A percentile compares a stretch with the other conserved stretches of the same genome.
These are phyloP conservation scores for Ceriops decandra DNA, from an alignment of 345 rosid species.

Conservation along the genomic window DNA sequence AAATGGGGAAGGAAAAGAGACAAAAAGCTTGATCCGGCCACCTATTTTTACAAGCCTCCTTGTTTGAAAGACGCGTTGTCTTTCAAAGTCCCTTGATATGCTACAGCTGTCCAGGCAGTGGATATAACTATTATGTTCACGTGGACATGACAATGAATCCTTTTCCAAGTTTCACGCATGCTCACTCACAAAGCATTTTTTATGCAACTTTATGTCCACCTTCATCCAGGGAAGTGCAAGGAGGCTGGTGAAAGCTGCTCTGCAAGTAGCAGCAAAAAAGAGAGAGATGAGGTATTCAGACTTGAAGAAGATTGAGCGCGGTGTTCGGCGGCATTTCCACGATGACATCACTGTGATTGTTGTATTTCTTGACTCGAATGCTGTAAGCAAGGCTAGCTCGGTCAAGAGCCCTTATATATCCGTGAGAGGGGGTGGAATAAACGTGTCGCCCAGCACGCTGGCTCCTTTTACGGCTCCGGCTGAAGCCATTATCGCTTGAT, in stretches of 20 bases:
- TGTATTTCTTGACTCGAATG: constrained; percentile 68
- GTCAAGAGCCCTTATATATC: constrained; percentile 45
- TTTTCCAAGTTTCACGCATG: background rate
- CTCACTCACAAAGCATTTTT: background rate
- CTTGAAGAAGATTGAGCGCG: constrained; percentile 90
- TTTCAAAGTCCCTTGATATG: too few species aligned
- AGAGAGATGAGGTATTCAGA: constrained; percentile 95
- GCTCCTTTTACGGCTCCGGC: constrained; percentile 57
- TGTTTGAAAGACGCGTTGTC: too few species aligned
- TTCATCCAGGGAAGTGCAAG: constrained; percentile 71
- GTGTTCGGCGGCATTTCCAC: constrained; percentile 89
- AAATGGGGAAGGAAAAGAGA: too few species aligned
- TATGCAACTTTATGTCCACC: background rate
- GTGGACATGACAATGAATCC: background rate
- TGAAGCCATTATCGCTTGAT: constrained; percentile 37
- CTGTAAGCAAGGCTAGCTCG: constrained; percentile 51
- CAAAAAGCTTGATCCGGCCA: too few species aligned
- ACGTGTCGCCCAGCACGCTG: constrained; percentile 45
- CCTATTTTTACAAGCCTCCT: too few species aligned
- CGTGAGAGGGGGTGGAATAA: constrained; percentile 68
- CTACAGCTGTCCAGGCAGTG: too few species aligned
- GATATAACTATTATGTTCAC: too few species aligned
- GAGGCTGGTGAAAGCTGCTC: constrained; percentile 76
- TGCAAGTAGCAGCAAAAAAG: constrained; percentile 88
- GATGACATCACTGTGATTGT: constrained; percentile 87